Conservation (phyloP, 1,139 yeast genomes). For the Scheffersomyces lignicola region DNA sequence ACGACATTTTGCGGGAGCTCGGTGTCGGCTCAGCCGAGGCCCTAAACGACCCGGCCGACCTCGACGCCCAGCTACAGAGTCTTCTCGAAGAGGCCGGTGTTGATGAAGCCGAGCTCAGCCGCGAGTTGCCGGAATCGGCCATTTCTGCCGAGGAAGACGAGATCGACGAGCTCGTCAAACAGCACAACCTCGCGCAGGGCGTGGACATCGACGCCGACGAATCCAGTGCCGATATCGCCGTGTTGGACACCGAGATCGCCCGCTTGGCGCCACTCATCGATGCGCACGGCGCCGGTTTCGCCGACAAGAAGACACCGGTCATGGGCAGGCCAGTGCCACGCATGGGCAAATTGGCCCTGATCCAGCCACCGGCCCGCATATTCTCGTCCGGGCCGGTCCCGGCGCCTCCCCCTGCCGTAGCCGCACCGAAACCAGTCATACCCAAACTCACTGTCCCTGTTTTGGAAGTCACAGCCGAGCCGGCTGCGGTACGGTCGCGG, state of each 20-base stretch:
- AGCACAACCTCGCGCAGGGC: constrained; percentile 36
- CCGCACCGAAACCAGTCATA: constrained; percentile 30
- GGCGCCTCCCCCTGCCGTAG: constrained; percentile 19
- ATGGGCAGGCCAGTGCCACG: constrained; percentile 44
- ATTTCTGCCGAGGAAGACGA: constrained; percentile 42
- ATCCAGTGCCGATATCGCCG: constrained; percentile 21
- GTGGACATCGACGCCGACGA: constrained; percentile 27
- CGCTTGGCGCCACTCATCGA: constrained; percentile 40
- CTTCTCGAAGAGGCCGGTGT: constrained; percentile 28
- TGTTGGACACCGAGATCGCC: constrained; percentile 43
- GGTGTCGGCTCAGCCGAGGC: constrained; percentile 40
- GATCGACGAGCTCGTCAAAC: constrained; percentile 35
- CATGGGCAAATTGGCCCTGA: constrained; percentile 50
- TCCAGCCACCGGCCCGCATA: constrained; percentile 41
- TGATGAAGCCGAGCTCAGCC: constrained; percentile 18
- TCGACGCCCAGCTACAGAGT: constrained; percentile 38
- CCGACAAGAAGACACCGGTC: constrained; percentile 30
- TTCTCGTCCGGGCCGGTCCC: constrained; percentile 10
- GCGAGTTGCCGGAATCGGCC: constrained; percentile 26
- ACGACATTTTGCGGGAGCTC: constrained; percentile 37
- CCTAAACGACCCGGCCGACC: constrained; percentile 32
- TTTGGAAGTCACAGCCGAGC: constrained; percentile 22
- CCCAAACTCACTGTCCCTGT: constrained; percentile 42
- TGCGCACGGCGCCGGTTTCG: constrained; percentile 32
- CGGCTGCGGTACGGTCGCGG: constrained; percentile 17